Evolutionary conservation across 139 green algal genomes (phyloP), one percentile per base, ranked within the genome.

Genomic region (Haematococcus lacustris): DNA sequence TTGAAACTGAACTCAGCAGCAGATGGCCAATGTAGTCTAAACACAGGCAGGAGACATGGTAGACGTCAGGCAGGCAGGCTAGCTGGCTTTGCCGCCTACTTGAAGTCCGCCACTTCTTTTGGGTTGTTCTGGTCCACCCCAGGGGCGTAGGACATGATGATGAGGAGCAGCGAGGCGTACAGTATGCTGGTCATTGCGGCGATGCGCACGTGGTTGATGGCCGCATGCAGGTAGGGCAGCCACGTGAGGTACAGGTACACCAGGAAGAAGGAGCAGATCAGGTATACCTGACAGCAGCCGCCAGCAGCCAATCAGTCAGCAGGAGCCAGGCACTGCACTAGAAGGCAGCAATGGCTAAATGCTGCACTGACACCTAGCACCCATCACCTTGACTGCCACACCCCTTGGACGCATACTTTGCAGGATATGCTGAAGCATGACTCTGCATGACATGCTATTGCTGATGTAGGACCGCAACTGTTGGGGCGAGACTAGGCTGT

Each of bases 191-290:
- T 57, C 13, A 28, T 28, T 21, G 47, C 13, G 13, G 13, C 47
- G 13, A 57, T 21, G 13, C 47, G 47, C 21, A 57, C 21, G 47
- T 57, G 47, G 47, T 57, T 57, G 47, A 57, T 21, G 47, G 47
- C 21, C 13, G 47, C 47, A 57, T 57, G 47, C 13, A 57, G 47
- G 47, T 57, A 57, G 47, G 47, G 47, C 47, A 57, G 47, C 47
- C 47, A 57, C 21, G 47, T 21, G 71, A 35, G 38, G 66, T 81
- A 81, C 38, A 81, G 66, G 25, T 64, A 33, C 23, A 32, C 71
- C 33, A 77, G 34, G 43, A 74, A 77, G 70, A 71, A 74, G 1
- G 47, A 57, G 13, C 47, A 13, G 21, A 57, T 57, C 47, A 57
- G 47, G 13, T 57, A n/a, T n/a, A n/a, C n/a, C n/a, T n/a, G n/a